These are phyloP conservation scores for Leptodermis oblonga DNA, from an alignment of 257 asterid genomes.

Conservation along the genomic window DNA sequence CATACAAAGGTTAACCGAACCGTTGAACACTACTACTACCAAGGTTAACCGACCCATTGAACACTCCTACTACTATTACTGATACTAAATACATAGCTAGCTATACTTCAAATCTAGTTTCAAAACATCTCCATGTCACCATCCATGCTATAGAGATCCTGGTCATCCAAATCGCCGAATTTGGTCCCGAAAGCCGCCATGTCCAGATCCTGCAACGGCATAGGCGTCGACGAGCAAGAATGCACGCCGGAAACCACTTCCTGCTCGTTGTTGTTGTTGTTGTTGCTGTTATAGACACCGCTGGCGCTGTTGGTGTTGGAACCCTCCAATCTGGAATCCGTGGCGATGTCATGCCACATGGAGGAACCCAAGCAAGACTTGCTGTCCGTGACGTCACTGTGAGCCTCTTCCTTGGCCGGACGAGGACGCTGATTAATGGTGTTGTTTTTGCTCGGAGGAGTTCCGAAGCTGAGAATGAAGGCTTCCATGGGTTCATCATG, in stretches of 20 bases:
- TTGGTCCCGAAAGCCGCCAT: slow-evolving; percentile 31
- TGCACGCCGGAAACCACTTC: slow-evolving; percentile 30
- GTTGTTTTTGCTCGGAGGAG: not conserved
- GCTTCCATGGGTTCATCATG: slow-evolving; percentile 23
- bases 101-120: no score
- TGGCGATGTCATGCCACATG: slow-evolving; percentile 31
- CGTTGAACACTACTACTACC: no score
- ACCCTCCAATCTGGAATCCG: slow-evolving; percentile 11
- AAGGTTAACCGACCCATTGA: no score
- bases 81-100: no score
- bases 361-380: slow-evolving; percentile 30
- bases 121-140: no score
- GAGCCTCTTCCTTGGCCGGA: slow-evolving; percentile 19
- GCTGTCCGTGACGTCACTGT: slow-evolving; percentile 21
- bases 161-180: slow-evolving; percentile 34
- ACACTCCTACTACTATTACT: no score
- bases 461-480: slow-evolving; percentile 38
- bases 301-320: slow-evolving; percentile 5
- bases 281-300: slow-evolving; percentile 2
- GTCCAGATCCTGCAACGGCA: slow-evolving; percentile 22
- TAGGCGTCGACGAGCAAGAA: slow-evolving; percentile 21
- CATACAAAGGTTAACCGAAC: no score
- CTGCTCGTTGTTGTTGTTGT: slow-evolving; percentile 6
- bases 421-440: no score
- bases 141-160: slow-evolving; percentile 15